phyloP scores from a whole-genome alignment of 345 rosid genomes.

The Aethionema arabicum region DNA sequence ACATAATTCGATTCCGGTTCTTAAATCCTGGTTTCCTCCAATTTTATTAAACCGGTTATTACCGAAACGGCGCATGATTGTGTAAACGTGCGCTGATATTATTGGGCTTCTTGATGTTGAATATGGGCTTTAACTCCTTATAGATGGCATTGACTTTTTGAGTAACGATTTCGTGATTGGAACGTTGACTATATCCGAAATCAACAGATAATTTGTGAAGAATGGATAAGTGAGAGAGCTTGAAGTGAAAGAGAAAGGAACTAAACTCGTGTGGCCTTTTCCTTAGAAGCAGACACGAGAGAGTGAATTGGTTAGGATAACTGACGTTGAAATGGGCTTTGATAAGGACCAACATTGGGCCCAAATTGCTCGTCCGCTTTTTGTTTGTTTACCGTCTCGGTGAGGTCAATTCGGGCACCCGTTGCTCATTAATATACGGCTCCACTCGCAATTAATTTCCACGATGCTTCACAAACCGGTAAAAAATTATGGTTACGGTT shows the following conservation, averaged over 20 bases:
- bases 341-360: slow-evolving; percentile 31
- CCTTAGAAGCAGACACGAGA: slow-evolving; percentile 21
- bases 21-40: slow-evolving; percentile 12
- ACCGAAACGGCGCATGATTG: background rate
- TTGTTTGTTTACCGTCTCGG: slow-evolving; percentile 10
- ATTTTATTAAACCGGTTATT: slow-evolving; percentile 14
- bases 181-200: slow-evolving; percentile 27
- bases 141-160: background rate
- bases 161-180: background rate
- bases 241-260: slow-evolving; percentile 17
- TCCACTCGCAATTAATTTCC: background rate
- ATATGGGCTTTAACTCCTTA: slow-evolving; percentile 12
- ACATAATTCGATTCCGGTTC: slow-evolving; percentile 18
- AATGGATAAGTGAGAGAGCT: slow-evolving; percentile 31
- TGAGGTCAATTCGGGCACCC: slow-evolving; percentile 14
- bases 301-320: slow-evolving; percentile 20
- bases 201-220: slow-evolving; percentile 18
- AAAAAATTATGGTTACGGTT: no score
- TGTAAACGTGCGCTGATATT: background rate
- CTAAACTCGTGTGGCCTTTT: slow-evolving; percentile 28
- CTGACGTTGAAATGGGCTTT: slow-evolving; percentile 33
- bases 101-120: slow-evolving; percentile 1
- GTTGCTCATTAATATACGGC: slow-evolving; percentile 13
- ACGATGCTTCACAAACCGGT: background rate
- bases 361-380: slow-evolving; percentile 21